These are phyloP conservation scores for Tylopilus sp. DNA, from an alignment of 768 basidiomycete species.

Conservation along the genomic window DNA sequence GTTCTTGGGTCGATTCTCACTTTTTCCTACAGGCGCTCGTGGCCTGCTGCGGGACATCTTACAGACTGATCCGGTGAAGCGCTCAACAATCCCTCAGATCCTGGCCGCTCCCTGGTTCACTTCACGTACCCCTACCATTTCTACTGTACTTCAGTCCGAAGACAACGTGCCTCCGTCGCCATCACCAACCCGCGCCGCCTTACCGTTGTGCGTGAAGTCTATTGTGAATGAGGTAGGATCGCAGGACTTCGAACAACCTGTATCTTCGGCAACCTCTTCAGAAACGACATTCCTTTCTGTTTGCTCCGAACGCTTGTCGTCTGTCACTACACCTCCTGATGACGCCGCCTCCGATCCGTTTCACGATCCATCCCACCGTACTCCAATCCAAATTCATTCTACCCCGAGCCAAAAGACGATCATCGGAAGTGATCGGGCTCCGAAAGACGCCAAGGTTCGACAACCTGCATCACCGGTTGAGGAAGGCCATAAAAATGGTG, in stretches of 20 bases:
- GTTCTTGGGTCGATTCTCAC: conserved; percentile 2
- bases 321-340: conserved; percentile 58
- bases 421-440: conserved; percentile 35
- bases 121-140: conserved; percentile 17
- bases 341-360: conserved; percentile 44
- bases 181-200: conserved; percentile 31
- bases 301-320: conserved; percentile 46
- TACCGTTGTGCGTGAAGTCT: conserved; percentile 26
- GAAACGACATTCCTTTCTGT: conserved; percentile 52
- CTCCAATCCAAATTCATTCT: conserved; percentile 39
- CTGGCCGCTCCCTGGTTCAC: conserved; percentile 87
- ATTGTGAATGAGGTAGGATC: conserved; percentile 5
- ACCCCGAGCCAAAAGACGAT: conserved; percentile 61
- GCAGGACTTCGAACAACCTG: conserved; percentile 30
- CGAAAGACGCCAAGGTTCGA: conserved; percentile 32
- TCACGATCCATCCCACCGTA: conserved; percentile 19
- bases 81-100: conserved; percentile 81
- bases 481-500: conserved; percentile 30
- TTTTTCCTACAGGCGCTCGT: conserved; percentile 62
- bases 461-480: conserved; percentile 52
- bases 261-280: conserved; percentile 47
- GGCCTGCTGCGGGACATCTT: conserved; percentile 78
- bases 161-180: conserved; percentile 27
- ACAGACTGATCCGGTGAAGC: conserved; percentile 68
- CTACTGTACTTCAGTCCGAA: conserved; percentile 8